Base-by-base conservation (phyloP, 805 yeast genomes). In the Candida boidinii region DNA sequence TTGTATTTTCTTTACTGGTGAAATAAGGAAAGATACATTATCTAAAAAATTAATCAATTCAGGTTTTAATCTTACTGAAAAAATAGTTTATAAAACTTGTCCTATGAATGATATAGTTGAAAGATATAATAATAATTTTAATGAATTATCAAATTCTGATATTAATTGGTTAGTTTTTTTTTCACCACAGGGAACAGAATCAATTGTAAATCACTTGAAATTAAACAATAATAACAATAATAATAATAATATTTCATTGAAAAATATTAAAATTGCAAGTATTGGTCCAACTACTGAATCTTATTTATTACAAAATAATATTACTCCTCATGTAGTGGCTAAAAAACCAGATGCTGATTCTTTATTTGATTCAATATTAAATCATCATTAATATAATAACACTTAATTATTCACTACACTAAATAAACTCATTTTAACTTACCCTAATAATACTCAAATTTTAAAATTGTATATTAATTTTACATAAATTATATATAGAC, bases 231-330 rank as follows among this genome's bases (percentile, higher is more conserved):
- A n/a, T 17, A 36, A 21, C 22, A 48, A 26, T 26, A 34, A 17
- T 18, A 22, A 10, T n/a, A 10, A 10, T 22, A 10, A 10, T 10
- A 17, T 6, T 10, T 27, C 25, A 9, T 10, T 31, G 0, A 29
- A 36, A 4, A 36, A 43, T 1, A 53, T 63, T 28, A 67, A 64
- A 30, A 58, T 86, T 12, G 96, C 94, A 0, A 76, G 88, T 4
- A 90, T 90, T 37, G 97, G 97, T 0, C 96, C 96, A 3, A 90
- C 96, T 0, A 90, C 97, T 9, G 75, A 80, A 35, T 65, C 61
- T 25, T 86, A 71, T 46, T 56, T 88, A 27, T 24, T 53, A 5
- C 53, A 62, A 1, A 63, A 70, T 14, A 78, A 74, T 0, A 51
- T 90, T 3, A 42, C 28, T 1, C 84, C 88, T 1, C 58, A 70